A percentile compares a stretch with the other conserved stretches of the same genome.
Conservation (phyloP, 495 filamentous ascomycete species). For the Melanomma pulvis-pyrius region DNA sequence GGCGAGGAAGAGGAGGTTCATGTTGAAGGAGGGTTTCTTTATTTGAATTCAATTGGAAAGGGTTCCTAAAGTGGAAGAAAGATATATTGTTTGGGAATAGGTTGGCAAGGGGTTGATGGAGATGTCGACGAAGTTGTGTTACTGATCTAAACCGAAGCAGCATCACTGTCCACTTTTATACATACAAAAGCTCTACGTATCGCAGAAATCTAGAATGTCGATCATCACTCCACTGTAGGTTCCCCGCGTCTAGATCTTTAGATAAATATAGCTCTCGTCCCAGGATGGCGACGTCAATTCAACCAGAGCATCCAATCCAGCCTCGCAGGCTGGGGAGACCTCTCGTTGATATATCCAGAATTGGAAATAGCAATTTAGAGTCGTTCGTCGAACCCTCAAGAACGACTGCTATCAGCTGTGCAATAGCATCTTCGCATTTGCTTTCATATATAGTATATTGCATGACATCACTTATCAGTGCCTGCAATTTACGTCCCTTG, state of each 20-base stretch:
- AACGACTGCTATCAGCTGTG: background rate
- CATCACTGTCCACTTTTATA: background rate
- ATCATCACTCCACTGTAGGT: background rate
- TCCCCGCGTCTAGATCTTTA: background rate
- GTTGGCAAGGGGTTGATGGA: background rate
- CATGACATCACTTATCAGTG: background rate
- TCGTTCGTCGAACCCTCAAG: background rate
- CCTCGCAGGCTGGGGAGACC: background rate
- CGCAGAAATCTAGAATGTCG: background rate
- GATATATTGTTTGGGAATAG: background rate
- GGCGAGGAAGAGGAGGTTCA: slow-evolving; percentile 23
- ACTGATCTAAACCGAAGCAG: background rate
- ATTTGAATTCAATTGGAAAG: background rate
- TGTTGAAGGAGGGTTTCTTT: slow-evolving; percentile 5
- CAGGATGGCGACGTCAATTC: background rate
- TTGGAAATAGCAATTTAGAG: background rate
- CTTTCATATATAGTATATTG: background rate
- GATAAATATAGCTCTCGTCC: background rate
- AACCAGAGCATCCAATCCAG: background rate
- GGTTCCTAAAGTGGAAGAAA: background rate
- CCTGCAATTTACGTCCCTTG: background rate
- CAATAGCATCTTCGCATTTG: background rate
- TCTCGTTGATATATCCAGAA: background rate
- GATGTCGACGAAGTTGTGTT: background rate
- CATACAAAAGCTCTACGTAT: background rate